Evolutionary conservation across 2,329 filamentous ascomycete species (phyloP).

Genomic region (Beauveria sp.): DNA sequence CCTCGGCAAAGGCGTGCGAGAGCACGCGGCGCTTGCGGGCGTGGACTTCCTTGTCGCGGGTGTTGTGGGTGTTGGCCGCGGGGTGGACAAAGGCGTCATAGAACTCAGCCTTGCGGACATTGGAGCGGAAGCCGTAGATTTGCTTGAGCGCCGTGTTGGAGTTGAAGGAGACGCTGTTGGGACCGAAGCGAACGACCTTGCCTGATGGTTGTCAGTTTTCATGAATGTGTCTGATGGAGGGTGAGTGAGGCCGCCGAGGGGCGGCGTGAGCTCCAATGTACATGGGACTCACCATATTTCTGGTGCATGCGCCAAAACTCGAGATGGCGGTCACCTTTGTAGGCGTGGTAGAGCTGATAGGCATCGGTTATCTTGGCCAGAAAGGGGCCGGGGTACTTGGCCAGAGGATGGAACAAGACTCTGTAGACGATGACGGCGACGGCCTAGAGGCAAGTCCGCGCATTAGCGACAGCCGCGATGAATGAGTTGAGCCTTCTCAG

Average conservation of each 20-base stretch:
- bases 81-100: constrained; percentile 68
- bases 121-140: constrained; percentile 57
- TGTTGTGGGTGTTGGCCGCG: constrained; percentile 65
- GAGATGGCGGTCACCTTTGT: constrained; percentile 66
- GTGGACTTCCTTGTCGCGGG: constrained; percentile 60
- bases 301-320: constrained; percentile 65
- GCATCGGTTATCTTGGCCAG: constrained; percentile 56
- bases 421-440: constrained; percentile 44
- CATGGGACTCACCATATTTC: constrained; percentile 50
- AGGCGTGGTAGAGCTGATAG: constrained; percentile 65
- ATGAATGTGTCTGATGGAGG: not conserved
- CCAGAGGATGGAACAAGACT: constrained; percentile 56
- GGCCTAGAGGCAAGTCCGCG: constrained; percentile 21
- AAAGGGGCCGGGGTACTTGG: constrained; percentile 57
- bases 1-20: constrained; percentile 63
- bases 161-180: constrained; percentile 73
- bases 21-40: constrained; percentile 64
- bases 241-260: not conserved
- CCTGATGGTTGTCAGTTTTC: constrained; percentile 29
- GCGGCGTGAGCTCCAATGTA: not conserved
- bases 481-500: not conserved
- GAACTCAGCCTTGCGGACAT: constrained; percentile 62
- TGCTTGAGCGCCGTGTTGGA: constrained; percentile 58
- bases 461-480: not conserved
- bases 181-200: constrained; percentile 67